Percentiles rank a stretch among this genome's conserved stretches.
These are phyloP conservation scores for Pseudocercospora crystallina DNA, from an alignment of 2,329 filamentous ascomycete genomes.

Conservation along the genomic window DNA sequence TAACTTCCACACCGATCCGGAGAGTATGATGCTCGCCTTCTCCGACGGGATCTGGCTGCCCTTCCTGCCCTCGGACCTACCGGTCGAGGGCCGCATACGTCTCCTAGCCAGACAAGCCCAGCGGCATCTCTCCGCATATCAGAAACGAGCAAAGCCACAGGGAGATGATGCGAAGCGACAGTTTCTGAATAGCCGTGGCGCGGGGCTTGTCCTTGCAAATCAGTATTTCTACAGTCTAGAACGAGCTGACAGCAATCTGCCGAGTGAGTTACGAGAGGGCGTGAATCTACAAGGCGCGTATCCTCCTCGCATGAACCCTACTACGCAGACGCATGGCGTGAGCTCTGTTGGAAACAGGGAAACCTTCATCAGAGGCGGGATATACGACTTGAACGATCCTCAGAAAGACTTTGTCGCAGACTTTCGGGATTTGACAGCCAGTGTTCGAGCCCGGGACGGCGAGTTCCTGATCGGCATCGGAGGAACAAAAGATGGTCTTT, in stretches of 20 bases:
- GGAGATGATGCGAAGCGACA: conserved; percentile 23
- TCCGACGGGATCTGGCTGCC: conserved; percentile 48
- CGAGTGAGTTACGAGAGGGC: conserved; percentile 28
- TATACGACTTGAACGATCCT: conserved; percentile 29
- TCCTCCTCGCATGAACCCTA: conserved; percentile 31
- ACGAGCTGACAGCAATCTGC: conserved; percentile 37
- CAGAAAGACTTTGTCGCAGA: conserved; percentile 43
- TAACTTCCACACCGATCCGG: conserved; percentile 37
- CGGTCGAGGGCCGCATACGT: conserved; percentile 39
- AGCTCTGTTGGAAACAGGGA: conserved; percentile 43
- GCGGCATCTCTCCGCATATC: conserved; percentile 44
- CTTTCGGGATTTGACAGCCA: conserved; percentile 38
- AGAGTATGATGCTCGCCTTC: conserved; percentile 51
- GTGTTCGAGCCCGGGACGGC: conserved; percentile 46
- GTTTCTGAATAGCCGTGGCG: conserved; percentile 38
- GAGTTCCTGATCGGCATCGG: conserved; percentile 48
- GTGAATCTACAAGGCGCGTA: conserved; percentile 42
- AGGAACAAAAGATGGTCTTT: conserved; percentile 39
- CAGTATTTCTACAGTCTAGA: conserved; percentile 46
- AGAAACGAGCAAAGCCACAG: conserved; percentile 39
- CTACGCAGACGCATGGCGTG: conserved; percentile 47
- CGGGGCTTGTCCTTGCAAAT: conserved; percentile 43
- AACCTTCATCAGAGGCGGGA: conserved; percentile 31
- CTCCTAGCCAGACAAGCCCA: conserved; percentile 44
- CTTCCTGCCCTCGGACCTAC: conserved; percentile 38